Evolutionary conservation across 805 yeast species (phyloP).

Genomic region (Lachancea meyersii): DNA sequence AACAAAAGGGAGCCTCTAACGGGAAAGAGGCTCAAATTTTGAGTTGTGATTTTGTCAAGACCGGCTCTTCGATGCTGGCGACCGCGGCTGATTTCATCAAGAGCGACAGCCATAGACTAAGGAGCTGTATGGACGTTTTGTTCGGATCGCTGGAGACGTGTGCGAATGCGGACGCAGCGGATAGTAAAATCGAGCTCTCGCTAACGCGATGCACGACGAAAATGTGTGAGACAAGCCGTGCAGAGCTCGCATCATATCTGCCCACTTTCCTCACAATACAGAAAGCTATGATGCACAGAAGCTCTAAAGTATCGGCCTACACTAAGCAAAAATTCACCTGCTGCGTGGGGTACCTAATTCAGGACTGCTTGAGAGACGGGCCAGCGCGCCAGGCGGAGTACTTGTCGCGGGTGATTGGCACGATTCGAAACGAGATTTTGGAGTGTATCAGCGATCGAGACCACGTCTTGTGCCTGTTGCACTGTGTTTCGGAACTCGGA

Average conservation of each 20-base stretch:
- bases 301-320: conserved; percentile 24
- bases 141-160: conserved; percentile 28
- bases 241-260: conserved; percentile 22
- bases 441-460: conserved; percentile 31
- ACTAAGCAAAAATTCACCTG: conserved; percentile 49
- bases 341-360: conserved; percentile 58
- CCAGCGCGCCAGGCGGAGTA: conserved; percentile 40
- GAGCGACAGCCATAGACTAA: conserved; percentile 19
- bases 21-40: conserved; percentile 17
- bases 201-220: conserved; percentile 25
- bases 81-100: conserved; percentile 27
- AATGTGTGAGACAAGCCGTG: conserved; percentile 28
- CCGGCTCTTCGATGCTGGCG: conserved; percentile 26
- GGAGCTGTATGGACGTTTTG: conserved; percentile 21
- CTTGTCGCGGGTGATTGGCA: conserved; percentile 30
- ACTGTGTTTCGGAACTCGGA: conserved; percentile 64
- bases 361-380: conserved; percentile 38
- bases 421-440: conserved; percentile 25
- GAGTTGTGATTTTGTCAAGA: conserved; percentile 27
- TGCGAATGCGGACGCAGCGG: conserved; percentile 8
- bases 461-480: conserved; percentile 49
- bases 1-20: conserved; percentile 12
- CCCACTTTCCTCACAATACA: conserved; percentile 27
- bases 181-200: conserved; percentile 25
- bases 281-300: conserved; percentile 29